phyloP scores from a whole-genome alignment of 257 asterid species.

The Eustoma russellianum region DNA sequence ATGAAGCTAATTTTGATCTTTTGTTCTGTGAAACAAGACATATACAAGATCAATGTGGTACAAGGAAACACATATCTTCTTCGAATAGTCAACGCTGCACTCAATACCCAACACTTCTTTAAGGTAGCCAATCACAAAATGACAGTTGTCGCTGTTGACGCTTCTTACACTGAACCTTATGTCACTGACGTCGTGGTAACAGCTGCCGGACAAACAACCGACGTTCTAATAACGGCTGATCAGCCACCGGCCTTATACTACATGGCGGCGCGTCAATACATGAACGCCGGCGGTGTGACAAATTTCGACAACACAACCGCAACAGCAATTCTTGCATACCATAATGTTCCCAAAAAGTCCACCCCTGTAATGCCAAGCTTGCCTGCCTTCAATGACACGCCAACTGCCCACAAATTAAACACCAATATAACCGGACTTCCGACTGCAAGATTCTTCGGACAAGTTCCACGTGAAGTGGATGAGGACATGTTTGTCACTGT shows the following conservation, averaged over 20 bases:
- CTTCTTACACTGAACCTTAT: constrained; percentile 37
- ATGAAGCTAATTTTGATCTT: too few species aligned
- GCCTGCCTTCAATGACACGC: constrained; percentile 2
- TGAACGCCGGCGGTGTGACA: not conserved
- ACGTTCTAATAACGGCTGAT: constrained; percentile 27
- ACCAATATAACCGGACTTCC: not conserved
- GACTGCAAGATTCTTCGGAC: not conserved
- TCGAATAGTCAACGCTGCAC: constrained; percentile 36
- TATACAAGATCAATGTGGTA: constrained; percentile 30
- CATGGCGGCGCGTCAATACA: constrained; percentile 5
- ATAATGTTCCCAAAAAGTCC: not conserved
- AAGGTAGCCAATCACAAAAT: constrained; percentile 38
- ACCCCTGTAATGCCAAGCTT: constrained; percentile 3
- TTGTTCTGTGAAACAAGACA: constrained; percentile 6
- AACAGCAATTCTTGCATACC: constrained; percentile 2
- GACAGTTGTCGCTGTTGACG: constrained; percentile 32
- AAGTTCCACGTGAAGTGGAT: constrained; percentile 7
- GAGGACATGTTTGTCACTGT: constrained; percentile 4
- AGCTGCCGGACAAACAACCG: constrained; percentile 40
- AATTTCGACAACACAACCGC: constrained; percentile 7
- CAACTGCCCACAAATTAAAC: constrained; percentile 6
- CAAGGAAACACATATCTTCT: constrained; percentile 30
- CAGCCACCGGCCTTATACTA: constrained; percentile 4
- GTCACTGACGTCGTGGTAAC: constrained; percentile 21
- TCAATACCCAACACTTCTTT: constrained; percentile 39